Percentiles rank a stretch among this genome's conserved stretches.
These are phyloP conservation scores for Wickerhamiella australiensis DNA, from an alignment of 805 yeast genomes.

Conservation along the genomic window DNA sequence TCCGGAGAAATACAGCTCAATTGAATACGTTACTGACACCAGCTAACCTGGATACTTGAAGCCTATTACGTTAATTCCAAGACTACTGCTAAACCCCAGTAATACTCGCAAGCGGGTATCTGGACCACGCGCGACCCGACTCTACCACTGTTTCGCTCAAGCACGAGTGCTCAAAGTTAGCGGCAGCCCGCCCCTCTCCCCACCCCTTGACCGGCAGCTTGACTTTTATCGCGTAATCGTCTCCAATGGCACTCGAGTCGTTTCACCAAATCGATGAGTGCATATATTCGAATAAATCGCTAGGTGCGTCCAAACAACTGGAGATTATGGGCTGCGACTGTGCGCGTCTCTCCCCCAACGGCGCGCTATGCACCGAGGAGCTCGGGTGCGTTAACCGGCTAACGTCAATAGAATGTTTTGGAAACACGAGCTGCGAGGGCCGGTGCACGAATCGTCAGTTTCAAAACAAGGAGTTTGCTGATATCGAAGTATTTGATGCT, in stretches of 20 bases:
- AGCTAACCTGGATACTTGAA: too few species aligned
- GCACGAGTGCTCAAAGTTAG: background rate
- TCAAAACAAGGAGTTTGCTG: constrained; percentile 61
- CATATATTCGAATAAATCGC: constrained; percentile 44
- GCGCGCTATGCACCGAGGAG: constrained; percentile 74
- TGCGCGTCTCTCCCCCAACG: constrained; percentile 27
- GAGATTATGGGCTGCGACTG: constrained; percentile 92
- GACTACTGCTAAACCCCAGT: too few species aligned
- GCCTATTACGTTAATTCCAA: too few species aligned
- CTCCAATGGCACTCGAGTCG: constrained; percentile 19
- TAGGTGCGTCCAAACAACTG: constrained; percentile 64
- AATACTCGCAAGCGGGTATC: too few species aligned
- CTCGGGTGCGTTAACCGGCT: constrained; percentile 86
- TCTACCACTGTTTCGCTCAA: too few species aligned
- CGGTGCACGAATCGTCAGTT: constrained; percentile 84
- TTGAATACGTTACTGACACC: too few species aligned
- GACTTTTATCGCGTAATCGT: constrained; percentile 1
- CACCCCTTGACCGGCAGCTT: too few species aligned
- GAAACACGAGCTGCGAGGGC: constrained; percentile 39
- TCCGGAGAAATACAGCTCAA: too few species aligned
- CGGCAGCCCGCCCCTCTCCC: too few species aligned
- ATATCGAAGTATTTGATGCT: constrained; percentile 71
- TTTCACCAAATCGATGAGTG: constrained; percentile 49
- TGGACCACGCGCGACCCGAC: too few species aligned
- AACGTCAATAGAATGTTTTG: constrained; percentile 83